Percentiles rank a stretch among this genome's conserved stretches.
phyloP scores from a whole-genome alignment of 2,329 filamentous ascomycete species.

The Canariomyces notabilis region DNA sequence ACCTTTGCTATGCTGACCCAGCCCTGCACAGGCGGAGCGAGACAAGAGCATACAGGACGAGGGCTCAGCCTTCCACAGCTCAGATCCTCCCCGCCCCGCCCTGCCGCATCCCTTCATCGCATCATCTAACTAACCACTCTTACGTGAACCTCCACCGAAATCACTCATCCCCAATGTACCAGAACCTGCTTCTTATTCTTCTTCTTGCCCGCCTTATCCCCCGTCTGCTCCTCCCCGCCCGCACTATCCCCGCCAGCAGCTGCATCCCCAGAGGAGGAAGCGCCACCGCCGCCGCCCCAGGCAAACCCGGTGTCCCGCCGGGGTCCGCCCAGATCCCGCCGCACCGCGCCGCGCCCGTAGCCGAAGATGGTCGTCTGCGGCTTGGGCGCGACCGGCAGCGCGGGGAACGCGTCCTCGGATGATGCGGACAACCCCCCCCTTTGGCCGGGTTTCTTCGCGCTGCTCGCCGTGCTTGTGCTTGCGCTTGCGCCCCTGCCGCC shows the following conservation, averaged over 20 bases:
- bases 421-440: too few species aligned
- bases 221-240: slow-evolving; percentile 28
- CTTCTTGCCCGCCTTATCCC: slow-evolving; percentile 46
- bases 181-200: slow-evolving; percentile 59
- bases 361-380: slow-evolving; percentile 58
- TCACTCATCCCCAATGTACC: slow-evolving; percentile 52
- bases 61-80: too few species aligned
- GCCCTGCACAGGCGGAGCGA: too few species aligned
- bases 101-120: not conserved
- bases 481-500: not conserved
- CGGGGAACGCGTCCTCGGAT: slow-evolving; percentile 67
- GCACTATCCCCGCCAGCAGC: slow-evolving; percentile 23
- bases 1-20: too few species aligned
- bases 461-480: not conserved
- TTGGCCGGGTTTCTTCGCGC: slow-evolving; percentile 2
- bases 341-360: slow-evolving; percentile 52
- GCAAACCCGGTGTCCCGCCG: slow-evolving; percentile 47
- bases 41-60: too few species aligned
- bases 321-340: slow-evolving; percentile 44
- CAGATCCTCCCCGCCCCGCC: too few species aligned
- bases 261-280: slow-evolving; percentile 32
- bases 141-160: not conserved
- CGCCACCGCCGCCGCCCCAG: slow-evolving; percentile 38
- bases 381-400: slow-evolving; percentile 73
- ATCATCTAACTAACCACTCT: not conserved